Evolutionary conservation across 495 filamentous ascomycete genomes (phyloP).

Genomic region (Penicillium coffeae): DNA sequence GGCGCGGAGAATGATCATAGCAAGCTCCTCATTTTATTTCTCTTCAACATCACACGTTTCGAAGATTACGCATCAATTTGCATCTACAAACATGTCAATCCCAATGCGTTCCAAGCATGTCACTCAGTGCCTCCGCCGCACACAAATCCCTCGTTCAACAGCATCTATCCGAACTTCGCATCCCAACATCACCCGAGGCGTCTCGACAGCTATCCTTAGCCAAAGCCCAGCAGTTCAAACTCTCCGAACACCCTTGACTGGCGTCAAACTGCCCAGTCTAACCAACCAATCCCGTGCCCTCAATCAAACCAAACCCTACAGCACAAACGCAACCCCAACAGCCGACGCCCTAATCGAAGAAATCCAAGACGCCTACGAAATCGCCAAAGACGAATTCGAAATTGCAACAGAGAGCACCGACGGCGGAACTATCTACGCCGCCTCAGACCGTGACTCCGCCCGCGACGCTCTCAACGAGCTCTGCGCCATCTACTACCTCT

Average conservation of each 20-base stretch:
- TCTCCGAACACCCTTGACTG: too few relatives aligned
- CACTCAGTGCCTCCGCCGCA: not conserved
- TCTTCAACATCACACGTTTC: too few relatives aligned
- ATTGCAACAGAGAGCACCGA: conserved; percentile 46
- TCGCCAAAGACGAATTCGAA: conserved; percentile 46
- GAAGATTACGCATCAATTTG: too few relatives aligned
- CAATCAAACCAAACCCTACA: not conserved
- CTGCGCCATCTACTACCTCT: conserved; percentile 32
- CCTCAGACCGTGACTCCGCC: conserved; percentile 44
- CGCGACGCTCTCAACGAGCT: conserved; percentile 42
- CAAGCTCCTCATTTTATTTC: too few relatives aligned
- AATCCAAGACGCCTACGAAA: conserved; percentile 41
- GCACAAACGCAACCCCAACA: conserved; percentile 15
- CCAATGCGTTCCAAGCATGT: not conserved
- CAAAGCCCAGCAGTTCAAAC: too few relatives aligned
- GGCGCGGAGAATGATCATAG: not conserved
- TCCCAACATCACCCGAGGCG: too few relatives aligned
- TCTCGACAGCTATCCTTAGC: too few relatives aligned
- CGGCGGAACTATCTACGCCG: conserved; percentile 40
- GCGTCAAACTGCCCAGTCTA: not conserved
- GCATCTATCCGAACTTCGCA: too few relatives aligned
- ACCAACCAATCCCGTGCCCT: not conserved
- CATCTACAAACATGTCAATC: not conserved
- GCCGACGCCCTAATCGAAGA: conserved; percentile 41
- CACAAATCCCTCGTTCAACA: not conserved